Conservation (phyloP, 169 alveolate genomes). For the Blepharisma undulans region DNA sequence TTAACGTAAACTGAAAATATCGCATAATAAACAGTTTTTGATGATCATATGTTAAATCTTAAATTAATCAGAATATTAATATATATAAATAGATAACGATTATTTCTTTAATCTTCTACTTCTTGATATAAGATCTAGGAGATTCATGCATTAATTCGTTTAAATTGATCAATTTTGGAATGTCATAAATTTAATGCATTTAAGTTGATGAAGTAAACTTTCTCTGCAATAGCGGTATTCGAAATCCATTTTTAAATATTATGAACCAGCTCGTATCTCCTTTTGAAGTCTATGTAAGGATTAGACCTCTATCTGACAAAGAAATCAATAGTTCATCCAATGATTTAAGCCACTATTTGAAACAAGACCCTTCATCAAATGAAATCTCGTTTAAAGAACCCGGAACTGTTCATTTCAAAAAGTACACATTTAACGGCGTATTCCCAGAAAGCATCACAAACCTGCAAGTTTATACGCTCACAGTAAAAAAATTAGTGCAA, state of each 20-base stretch:
- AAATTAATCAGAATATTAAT: too few relatives aligned
- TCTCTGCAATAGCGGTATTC: neutral
- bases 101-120: too few relatives aligned
- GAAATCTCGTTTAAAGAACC: neutral
- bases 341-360: neutral
- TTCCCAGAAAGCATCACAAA: neutral
- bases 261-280: neutral
- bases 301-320: neutral
- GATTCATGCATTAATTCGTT: too few relatives aligned
- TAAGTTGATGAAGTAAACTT: too few relatives aligned
- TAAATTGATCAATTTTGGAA: too few relatives aligned
- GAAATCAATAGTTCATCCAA: slow-evolving; percentile 18
- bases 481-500: slow-evolving; percentile 62
- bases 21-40: too few relatives aligned
- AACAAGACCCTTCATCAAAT: neutral
- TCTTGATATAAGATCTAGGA: too few relatives aligned
- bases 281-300: slow-evolving; percentile 21
- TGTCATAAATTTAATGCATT: too few relatives aligned
- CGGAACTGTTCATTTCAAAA: neutral
- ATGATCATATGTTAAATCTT: too few relatives aligned
- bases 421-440: neutral
- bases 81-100: too few relatives aligned
- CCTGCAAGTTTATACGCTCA: neutral
- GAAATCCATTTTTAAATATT: neutral
- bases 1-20: too few relatives aligned